A percentile compares a stretch with the other conserved stretches of the same genome.
These are phyloP conservation scores for Panellus pusillus DNA, from an alignment of 768 basidiomycete genomes.

Conservation along the genomic window DNA sequence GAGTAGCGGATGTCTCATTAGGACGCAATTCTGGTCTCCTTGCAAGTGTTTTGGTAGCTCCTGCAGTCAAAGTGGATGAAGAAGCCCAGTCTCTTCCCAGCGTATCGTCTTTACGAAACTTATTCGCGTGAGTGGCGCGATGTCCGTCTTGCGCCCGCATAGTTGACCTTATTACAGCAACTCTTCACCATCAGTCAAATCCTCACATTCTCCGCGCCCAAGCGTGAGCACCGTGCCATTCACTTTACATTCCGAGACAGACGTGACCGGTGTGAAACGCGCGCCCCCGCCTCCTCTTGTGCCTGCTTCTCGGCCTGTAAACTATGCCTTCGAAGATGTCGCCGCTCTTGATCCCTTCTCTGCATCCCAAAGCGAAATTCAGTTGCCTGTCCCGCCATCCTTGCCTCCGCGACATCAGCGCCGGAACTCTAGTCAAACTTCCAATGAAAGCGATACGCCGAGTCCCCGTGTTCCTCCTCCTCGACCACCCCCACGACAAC, in stretches of 20 bases:
- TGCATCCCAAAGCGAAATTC: constrained; percentile 15
- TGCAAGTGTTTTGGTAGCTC: neutral
- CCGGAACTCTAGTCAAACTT: constrained; percentile 38
- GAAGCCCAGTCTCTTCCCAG: constrained; percentile 25
- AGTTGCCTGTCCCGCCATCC: constrained; percentile 28
- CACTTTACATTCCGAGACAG: constrained; percentile 20
- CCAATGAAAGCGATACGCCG: constrained; percentile 37
- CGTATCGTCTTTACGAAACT: constrained; percentile 44
- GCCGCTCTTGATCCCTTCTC: constrained; percentile 16
- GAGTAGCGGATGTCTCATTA: constrained; percentile 15
- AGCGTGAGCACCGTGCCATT: constrained; percentile 22
- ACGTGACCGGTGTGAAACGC: constrained; percentile 19
- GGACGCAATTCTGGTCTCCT: constrained; percentile 9
- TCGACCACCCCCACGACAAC: constrained; percentile 38
- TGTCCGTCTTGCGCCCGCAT: constrained; percentile 1
- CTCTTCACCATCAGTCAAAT: neutral
- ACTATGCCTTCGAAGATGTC: constrained; percentile 21
- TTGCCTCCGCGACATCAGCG: constrained; percentile 25
- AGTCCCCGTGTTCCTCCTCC: constrained; percentile 28
- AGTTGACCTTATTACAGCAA: constrained; percentile 17
- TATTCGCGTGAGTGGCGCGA: constrained; percentile 47
- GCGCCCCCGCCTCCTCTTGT: constrained; percentile 21
- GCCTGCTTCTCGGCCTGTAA: constrained; percentile 2
- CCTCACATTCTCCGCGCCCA: constrained; percentile 13
- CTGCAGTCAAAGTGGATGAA: constrained; percentile 9